Conservation (phyloP, 2,329 filamentous ascomycete species). For the Bipolaris cookei region DNA sequence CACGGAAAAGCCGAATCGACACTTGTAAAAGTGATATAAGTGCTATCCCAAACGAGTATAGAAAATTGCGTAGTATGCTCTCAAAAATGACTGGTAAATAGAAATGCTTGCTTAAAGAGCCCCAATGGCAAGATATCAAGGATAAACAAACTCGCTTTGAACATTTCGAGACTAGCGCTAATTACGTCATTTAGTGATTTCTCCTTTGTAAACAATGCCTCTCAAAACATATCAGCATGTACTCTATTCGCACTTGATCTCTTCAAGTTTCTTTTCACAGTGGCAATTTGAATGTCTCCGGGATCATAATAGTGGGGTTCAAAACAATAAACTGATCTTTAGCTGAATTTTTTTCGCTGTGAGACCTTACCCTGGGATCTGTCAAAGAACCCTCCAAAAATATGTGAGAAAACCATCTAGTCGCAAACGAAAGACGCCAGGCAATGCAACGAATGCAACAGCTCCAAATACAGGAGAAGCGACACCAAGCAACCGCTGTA, state of each 20-base stretch:
- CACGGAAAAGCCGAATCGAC: too few species aligned
- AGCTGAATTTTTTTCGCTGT: neutral
- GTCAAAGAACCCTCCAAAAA: neutral
- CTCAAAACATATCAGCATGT: too few species aligned
- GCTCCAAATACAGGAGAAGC: neutral
- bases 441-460: slow-evolving; percentile 6
- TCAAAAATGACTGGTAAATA: too few species aligned
- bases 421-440: slow-evolving; percentile 3
- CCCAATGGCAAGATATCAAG: neutral
- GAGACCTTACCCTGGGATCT: neutral
- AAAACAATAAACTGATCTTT: neutral
- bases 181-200: slow-evolving; percentile 1
- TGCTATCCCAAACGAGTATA: too few species aligned
- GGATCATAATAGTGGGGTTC: neutral
- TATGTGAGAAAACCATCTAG: neutral
- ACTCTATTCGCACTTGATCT: too few species aligned
- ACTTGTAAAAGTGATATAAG: too few species aligned
- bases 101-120: too few species aligned
- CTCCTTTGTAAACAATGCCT: too few species aligned
- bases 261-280: too few species aligned
- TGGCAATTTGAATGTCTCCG: neutral
- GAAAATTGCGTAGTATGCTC: too few species aligned
- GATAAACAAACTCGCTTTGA: neutral
- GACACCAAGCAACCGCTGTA: slow-evolving; percentile 1
- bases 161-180: neutral